phyloP scores from a whole-genome alignment of 192 early-diverging fungal species.

The Podila horticola region DNA sequence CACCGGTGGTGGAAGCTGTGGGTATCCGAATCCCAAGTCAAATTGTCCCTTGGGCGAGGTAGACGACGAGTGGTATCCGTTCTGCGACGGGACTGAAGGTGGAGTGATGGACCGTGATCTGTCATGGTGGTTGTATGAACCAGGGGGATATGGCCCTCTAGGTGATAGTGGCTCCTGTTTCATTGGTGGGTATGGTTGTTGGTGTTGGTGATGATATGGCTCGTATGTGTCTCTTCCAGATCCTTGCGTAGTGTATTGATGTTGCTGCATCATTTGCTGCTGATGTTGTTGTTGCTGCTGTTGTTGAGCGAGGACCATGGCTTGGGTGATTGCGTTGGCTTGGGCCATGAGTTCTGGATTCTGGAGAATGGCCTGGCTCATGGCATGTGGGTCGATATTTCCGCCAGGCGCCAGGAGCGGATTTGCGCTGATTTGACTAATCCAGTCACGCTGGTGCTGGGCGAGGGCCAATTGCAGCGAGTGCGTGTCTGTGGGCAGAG shows the following conservation, averaged over 20 bases:
- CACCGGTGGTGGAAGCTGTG: not conserved
- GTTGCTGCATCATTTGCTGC: slow-evolving; percentile 26
- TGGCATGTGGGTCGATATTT: slow-evolving; percentile 36
- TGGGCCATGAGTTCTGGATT: slow-evolving; percentile 48
- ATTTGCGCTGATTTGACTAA: slow-evolving; percentile 28
- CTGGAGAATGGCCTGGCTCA: slow-evolving; percentile 49
- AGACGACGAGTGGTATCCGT: not conserved
- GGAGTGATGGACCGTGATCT: slow-evolving; percentile 1
- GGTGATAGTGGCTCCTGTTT: not conserved
- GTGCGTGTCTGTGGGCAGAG: not conserved
- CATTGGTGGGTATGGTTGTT: not conserved
- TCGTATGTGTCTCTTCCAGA: not conserved
- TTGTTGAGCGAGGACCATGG: slow-evolving; percentile 41
- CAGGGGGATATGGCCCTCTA: not conserved
- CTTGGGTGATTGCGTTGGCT: slow-evolving; percentile 45
- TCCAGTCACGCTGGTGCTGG: slow-evolving; percentile 37
- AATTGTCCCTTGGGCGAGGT: not conserved
- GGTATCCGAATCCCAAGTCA: not conserved
- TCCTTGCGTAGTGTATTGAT: too few relatives aligned
- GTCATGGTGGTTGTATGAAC: not conserved
- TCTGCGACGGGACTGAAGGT: not conserved
- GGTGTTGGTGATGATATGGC: slow-evolving; percentile 16
- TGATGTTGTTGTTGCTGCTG: slow-evolving; percentile 12
- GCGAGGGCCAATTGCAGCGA: not conserved
- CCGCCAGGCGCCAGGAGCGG: slow-evolving; percentile 27